A percentile compares a stretch with the other conserved stretches of the same genome.
Evolutionary conservation across 2,329 filamentous ascomycete species (phyloP).

Genomic region (Penicillium sp.): DNA sequence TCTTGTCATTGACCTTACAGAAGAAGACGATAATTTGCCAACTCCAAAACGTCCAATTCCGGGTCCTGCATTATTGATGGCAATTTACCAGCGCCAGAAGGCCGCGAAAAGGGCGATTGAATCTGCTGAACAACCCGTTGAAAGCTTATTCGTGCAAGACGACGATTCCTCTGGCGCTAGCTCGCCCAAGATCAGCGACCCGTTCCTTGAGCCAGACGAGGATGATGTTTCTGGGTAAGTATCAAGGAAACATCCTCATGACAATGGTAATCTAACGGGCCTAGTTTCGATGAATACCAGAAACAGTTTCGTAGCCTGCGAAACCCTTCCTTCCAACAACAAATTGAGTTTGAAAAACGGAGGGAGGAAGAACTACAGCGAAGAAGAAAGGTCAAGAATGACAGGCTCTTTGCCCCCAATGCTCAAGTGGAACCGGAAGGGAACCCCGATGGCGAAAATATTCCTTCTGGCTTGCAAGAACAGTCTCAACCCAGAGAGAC

Average conservation of each 20-base stretch:
- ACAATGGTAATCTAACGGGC: not conserved
- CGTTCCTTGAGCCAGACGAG: not conserved
- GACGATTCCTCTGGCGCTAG: not conserved
- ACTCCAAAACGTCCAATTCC: not conserved
- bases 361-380: not conserved
- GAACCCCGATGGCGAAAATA: not conserved
- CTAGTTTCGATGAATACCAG: not conserved
- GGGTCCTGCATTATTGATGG: not conserved
- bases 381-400: not conserved
- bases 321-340: not conserved
- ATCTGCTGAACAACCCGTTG: not conserved
- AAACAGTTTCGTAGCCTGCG: not conserved
- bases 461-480: too few relatives aligned
- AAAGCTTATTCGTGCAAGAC: not conserved
- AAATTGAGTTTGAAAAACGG: not conserved
- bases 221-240: not conserved
- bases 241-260: too few relatives aligned
- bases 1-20: not conserved
- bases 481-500: not conserved
- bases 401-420: not conserved
- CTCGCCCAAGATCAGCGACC: too few relatives aligned
- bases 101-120: not conserved
- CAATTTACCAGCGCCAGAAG: not conserved
- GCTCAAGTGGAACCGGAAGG: not conserved
- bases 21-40: not conserved